These are phyloP conservation scores for Pythium catenulatum DNA, from an alignment of 352 stramenopile species.

Conservation along the genomic window DNA sequence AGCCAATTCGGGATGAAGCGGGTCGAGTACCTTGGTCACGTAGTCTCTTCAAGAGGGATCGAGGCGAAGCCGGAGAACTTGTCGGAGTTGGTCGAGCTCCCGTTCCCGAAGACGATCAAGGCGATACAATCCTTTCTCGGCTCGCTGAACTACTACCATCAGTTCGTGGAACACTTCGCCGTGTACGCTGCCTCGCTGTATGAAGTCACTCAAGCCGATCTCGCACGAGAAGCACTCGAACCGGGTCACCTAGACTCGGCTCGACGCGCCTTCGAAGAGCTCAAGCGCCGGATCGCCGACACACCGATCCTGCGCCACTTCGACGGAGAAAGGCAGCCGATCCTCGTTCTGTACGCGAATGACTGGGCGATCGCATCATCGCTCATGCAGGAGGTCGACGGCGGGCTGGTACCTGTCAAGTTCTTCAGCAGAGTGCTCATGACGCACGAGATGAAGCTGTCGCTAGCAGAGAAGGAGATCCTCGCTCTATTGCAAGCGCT, in stretches of 20 bases:
- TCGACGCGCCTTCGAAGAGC: background rate
- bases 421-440: slow-evolving; percentile 50
- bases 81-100: background rate
- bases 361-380: slow-evolving; percentile 9
- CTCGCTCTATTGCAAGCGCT: slow-evolving; percentile 27
- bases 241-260: slow-evolving; percentile 4
- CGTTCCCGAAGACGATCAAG: slow-evolving; percentile 28
- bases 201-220: slow-evolving; percentile 21
- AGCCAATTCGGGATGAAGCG: slow-evolving; percentile 28
- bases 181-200: slow-evolving; percentile 37
- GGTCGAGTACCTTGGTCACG: slow-evolving; percentile 50
- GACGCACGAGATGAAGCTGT: slow-evolving; percentile 27
- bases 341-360: slow-evolving; percentile 35
- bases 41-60: too few species aligned
- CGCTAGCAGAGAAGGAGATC: slow-evolving; percentile 31
- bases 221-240: background rate
- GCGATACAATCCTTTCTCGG: slow-evolving; percentile 52
- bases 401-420: slow-evolving; percentile 1
- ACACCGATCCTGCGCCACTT: slow-evolving; percentile 32
- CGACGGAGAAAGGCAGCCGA: background rate
- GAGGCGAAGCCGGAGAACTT: slow-evolving; percentile 48
- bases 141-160: slow-evolving; percentile 48
- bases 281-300: slow-evolving; percentile 27
- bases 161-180: slow-evolving; percentile 45
- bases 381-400: slow-evolving; percentile 33